Evolutionary conservation across 495 filamentous ascomycete genomes (phyloP).

Genomic region (Neurospora sp.): DNA sequence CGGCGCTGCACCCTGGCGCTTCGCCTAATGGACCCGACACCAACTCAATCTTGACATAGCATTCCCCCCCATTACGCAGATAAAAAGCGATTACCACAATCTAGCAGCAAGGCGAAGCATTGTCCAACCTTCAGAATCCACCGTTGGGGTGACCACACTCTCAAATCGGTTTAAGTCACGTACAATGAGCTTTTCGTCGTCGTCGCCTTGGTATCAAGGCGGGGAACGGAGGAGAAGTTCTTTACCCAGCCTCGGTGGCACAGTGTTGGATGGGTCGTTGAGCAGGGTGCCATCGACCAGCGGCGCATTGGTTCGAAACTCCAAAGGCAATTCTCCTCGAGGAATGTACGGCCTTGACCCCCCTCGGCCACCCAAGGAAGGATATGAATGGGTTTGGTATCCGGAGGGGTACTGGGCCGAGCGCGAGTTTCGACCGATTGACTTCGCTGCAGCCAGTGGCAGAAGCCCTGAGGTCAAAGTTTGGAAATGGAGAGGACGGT

Average conservation of each 20-base stretch:
- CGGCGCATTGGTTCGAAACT: background rate
- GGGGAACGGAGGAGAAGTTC: background rate
- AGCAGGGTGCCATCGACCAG: background rate
- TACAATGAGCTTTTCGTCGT: background rate
- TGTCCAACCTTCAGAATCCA: background rate
- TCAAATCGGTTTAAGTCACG: background rate
- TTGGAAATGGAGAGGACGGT: constrained; percentile 29
- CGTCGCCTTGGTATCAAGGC: background rate
- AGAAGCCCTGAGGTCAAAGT: constrained; percentile 13
- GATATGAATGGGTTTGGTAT: constrained; percentile 47
- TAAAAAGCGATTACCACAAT: background rate
- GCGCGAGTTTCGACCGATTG: constrained; percentile 23
- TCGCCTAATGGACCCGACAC: background rate
- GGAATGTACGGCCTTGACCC: constrained; percentile 25
- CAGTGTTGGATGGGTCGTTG: constrained; percentile 4
- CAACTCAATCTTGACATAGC: background rate
- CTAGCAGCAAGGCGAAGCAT: background rate
- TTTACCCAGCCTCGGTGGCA: background rate
- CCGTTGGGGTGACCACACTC: background rate
- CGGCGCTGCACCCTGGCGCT: background rate
- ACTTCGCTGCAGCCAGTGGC: background rate
- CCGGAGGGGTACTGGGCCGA: constrained; percentile 47
- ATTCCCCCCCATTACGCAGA: background rate
- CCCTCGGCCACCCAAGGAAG: constrained; percentile 37
- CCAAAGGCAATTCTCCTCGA: background rate